These are phyloP conservation scores for Cystobasidium tubakii DNA, from an alignment of 768 basidiomycete genomes.

Conservation along the genomic window DNA sequence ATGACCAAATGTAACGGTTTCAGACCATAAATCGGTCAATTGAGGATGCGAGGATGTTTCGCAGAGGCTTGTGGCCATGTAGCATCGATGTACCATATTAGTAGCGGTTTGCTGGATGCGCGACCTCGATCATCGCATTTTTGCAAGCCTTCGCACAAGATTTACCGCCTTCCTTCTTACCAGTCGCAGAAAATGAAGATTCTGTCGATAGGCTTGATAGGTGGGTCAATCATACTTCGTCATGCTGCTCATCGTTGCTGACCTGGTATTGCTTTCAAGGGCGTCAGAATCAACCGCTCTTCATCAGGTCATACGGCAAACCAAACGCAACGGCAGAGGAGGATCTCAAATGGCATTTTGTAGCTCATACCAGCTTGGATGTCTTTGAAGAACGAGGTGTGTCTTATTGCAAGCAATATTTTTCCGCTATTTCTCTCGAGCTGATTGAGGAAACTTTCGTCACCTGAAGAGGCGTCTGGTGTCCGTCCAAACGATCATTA, in stretches of 20 bases:
- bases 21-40: too few species aligned
- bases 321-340: conserved; percentile 48
- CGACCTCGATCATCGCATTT: too few species aligned
- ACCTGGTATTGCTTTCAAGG: not conserved
- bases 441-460: not conserved
- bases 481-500: conserved; percentile 69
- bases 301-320: conserved; percentile 36
- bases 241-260: not conserved
- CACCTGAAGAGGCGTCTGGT: conserved; percentile 51
- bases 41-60: too few species aligned
- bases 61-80: too few species aligned
- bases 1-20: too few species aligned
- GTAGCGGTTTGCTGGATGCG: too few species aligned
- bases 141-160: too few species aligned
- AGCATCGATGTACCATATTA: too few species aligned
- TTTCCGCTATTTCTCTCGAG: conserved; percentile 39
- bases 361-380: conserved; percentile 83
- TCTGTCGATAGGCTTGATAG: conserved; percentile 44
- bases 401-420: conserved; percentile 43
- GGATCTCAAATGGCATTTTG: conserved; percentile 70
- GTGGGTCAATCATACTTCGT: too few species aligned
- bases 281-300: conserved; percentile 44
- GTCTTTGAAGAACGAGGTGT: conserved; percentile 85
- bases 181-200: conserved; percentile 19
- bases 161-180: conserved; percentile 37